phyloP scores from a whole-genome alignment of 2,329 filamentous ascomycete genomes.

The Atkinsonella texensis region DNA sequence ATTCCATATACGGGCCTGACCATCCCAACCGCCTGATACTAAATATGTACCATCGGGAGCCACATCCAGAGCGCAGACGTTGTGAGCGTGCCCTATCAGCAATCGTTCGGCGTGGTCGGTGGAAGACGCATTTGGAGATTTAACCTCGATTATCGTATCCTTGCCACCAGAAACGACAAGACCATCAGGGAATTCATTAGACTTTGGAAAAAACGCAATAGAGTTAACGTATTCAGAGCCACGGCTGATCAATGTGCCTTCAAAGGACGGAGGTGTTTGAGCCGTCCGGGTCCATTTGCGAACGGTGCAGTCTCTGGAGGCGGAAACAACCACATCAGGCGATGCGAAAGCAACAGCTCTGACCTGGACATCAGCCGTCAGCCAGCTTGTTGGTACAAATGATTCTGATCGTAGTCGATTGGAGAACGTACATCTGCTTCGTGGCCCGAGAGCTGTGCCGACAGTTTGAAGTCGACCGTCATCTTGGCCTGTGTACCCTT shows the following conservation, averaged over 20 bases:
- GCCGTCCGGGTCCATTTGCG: conserved; percentile 68
- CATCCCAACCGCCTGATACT: conserved; percentile 91
- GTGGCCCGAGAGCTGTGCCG: conserved; percentile 78
- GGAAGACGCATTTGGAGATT: conserved; percentile 53
- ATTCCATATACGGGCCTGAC: conserved; percentile 74
- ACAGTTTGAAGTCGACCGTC: conserved; percentile 82
- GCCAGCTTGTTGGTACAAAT: not conserved
- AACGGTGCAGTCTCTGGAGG: conserved; percentile 84
- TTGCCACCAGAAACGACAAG: conserved; percentile 80
- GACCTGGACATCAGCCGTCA: conserved; percentile 44
- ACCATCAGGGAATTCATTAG: conserved; percentile 57
- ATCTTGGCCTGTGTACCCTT: conserved; percentile 29
- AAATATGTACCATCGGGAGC: conserved; percentile 60
- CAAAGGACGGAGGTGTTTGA: conserved; percentile 56
- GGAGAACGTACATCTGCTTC: conserved; percentile 71
- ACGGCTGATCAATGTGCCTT: conserved; percentile 66
- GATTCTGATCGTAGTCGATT: not conserved
- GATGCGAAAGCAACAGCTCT: conserved; percentile 72
- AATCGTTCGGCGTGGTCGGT: conserved; percentile 75
- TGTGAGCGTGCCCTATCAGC: conserved; percentile 74
- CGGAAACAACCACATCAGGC: conserved; percentile 62
- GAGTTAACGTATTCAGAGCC: conserved; percentile 82
- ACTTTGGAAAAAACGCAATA: conserved; percentile 63
- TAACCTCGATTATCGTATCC: conserved; percentile 86
- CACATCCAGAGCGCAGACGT: conserved; percentile 78